Evolutionary conservation across 345 rosid species (phyloP).

Genomic region (thale cress (Arabidopsis thaliana)): DNA sequence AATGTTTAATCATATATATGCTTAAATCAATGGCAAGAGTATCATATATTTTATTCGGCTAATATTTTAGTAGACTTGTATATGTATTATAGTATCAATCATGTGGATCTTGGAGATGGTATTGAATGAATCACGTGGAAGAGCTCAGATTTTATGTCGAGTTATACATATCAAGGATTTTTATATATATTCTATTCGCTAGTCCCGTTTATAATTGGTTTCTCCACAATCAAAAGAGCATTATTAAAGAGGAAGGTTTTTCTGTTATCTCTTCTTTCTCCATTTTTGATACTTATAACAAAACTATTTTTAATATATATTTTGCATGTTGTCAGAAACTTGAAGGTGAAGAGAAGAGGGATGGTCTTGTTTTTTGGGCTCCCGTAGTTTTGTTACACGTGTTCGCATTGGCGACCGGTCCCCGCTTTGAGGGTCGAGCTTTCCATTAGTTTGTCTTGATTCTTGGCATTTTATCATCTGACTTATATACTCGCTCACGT

Average conservation of each 20-base stretch:
- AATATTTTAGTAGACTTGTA: not conserved
- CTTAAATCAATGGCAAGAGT: conserved; percentile 1
- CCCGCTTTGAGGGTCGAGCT: conserved; percentile 52
- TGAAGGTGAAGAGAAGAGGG: conserved; percentile 21
- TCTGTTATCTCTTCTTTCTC: conserved; percentile 19
- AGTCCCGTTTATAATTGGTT: conserved; percentile 22
- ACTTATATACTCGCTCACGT: not conserved
- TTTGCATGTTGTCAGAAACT: conserved; percentile 37
- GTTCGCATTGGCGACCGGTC: conserved; percentile 33
- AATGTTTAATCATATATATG: conserved; percentile 3
- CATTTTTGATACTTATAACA: not conserved
- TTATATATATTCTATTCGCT: not conserved
- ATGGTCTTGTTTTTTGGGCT: conserved; percentile 25
- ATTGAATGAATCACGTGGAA: conserved; percentile 38
- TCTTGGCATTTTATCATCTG: not conserved
- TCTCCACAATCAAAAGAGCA: conserved; percentile 16
- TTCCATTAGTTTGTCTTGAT: not conserved
- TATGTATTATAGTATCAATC: not conserved
- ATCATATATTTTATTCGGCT: conserved; percentile 12
- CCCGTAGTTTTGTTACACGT: conserved; percentile 36
- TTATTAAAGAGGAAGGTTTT: conserved; percentile 20
- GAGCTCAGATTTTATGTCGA: conserved; percentile 13
- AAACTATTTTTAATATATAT: not conserved
- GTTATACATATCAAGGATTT: not conserved
- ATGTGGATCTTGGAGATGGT: conserved; percentile 15